phyloP scores from a whole-genome alignment of 2,329 filamentous ascomycete species.

The Paecilomyces formosus region DNA sequence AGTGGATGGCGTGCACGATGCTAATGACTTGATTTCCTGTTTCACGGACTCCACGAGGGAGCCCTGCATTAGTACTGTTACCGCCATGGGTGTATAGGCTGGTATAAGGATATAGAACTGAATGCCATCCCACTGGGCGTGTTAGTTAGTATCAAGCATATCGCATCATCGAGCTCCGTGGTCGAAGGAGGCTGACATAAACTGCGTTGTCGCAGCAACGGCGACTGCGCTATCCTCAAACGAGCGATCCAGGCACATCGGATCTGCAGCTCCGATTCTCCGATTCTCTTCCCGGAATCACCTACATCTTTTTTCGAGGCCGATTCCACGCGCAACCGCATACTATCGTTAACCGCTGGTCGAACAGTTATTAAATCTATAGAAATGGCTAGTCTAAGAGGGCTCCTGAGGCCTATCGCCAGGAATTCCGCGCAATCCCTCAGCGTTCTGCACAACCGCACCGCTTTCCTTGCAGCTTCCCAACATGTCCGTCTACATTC shows the following conservation, averaged over 20 bases:
- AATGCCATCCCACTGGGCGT: conserved; percentile 2
- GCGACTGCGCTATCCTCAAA: conserved; percentile 11
- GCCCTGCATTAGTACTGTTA: conserved; percentile 22
- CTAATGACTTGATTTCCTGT: conserved; percentile 45
- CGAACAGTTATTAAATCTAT: neutral
- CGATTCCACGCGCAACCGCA: neutral
- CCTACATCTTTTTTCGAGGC: conserved; percentile 4
- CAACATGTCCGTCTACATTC: conserved; percentile 15
- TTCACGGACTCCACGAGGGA: conserved; percentile 42
- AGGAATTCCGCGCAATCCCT: conserved; percentile 1
- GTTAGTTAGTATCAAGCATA: neutral
- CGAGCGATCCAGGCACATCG: neutral
- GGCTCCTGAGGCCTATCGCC: conserved; percentile 2
- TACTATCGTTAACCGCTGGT: neutral
- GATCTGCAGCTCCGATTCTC: neutral
- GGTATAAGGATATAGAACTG: neutral
- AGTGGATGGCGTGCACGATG: conserved; percentile 45
- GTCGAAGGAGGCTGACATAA: neutral
- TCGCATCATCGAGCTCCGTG: neutral
- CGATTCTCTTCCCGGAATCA: neutral
- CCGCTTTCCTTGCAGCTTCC: conserved; percentile 1
- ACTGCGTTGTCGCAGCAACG: conserved; percentile 8
- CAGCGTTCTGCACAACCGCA: conserved; percentile 1
- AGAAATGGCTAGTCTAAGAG: conserved; percentile 6
- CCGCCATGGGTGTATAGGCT: conserved; percentile 17